phyloP scores from a whole-genome alignment of 176 grass and related monocot species.

The Phoenix roebelenii region DNA sequence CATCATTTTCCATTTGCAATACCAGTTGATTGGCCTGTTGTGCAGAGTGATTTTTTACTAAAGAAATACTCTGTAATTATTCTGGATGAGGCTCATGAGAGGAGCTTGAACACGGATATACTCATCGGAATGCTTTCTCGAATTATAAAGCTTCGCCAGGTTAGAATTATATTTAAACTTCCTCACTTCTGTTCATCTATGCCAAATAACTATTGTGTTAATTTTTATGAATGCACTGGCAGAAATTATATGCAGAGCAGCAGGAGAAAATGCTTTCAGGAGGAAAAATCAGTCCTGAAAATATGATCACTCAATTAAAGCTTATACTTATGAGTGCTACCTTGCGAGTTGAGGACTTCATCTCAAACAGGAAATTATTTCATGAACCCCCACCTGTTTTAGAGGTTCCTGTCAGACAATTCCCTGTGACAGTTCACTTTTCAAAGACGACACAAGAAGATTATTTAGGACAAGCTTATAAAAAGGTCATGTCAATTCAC shows the following conservation, averaged over 20 bases:
- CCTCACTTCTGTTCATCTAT: constrained; percentile 17
- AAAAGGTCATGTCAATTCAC: constrained; percentile 83
- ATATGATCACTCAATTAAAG: constrained; percentile 64
- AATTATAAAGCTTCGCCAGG: constrained; percentile 79
- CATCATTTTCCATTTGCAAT: too few relatives aligned
- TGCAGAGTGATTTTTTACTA: constrained; percentile 75
- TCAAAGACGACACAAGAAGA: constrained; percentile 75
- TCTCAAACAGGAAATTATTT: constrained; percentile 84
- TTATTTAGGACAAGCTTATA: constrained; percentile 88
- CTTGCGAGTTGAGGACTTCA: constrained; percentile 76
- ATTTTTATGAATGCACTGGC: constrained; percentile 23
- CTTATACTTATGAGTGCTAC: constrained; percentile 98
- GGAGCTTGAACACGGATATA: constrained; percentile 98
- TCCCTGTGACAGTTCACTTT: constrained; percentile 78
- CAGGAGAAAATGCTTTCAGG: constrained; percentile 49
- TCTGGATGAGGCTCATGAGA: constrained; percentile 97
- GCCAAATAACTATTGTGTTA: constrained; percentile 3
- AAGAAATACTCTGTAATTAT: constrained; percentile 81
- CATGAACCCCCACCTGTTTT: constrained; percentile 56
- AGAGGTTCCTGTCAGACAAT: constrained; percentile 75
- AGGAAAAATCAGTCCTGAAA: constrained; percentile 34
- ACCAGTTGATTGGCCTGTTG: not conserved
- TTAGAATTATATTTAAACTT: constrained; percentile 26
- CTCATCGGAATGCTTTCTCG: constrained; percentile 96
- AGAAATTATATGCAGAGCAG: constrained; percentile 54